phyloP scores from a whole-genome alignment of 2,329 filamentous ascomycete genomes.

The Exserohilum rostratum region DNA sequence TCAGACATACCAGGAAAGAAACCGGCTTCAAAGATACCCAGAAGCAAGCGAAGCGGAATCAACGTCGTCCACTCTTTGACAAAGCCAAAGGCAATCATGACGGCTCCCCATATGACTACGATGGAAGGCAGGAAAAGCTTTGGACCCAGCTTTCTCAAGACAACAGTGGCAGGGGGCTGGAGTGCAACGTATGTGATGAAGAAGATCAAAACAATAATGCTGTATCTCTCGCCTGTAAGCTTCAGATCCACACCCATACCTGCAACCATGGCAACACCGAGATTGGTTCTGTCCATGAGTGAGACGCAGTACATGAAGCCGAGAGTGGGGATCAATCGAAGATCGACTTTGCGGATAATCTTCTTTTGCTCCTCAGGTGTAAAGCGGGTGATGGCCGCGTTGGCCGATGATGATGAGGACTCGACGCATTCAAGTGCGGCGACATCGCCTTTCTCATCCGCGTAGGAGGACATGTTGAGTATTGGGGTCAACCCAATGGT shows the following conservation, averaged over 20 bases:
- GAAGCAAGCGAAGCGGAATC: slow-evolving; percentile 28
- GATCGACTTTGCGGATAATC: slow-evolving; percentile 41
- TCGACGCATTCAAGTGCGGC: slow-evolving; percentile 25
- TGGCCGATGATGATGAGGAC: slow-evolving; percentile 17
- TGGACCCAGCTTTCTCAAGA: slow-evolving; percentile 31
- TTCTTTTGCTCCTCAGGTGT: slow-evolving; percentile 32
- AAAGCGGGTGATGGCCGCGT: slow-evolving; percentile 25
- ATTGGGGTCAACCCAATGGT: too few species aligned
- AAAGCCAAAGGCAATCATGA: slow-evolving; percentile 34
- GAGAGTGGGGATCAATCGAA: slow-evolving; percentile 49
- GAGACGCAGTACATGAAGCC: slow-evolving; percentile 50
- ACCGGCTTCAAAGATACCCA: slow-evolving; percentile 36
- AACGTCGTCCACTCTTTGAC: slow-evolving; percentile 33
- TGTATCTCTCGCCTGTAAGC: slow-evolving; percentile 33
- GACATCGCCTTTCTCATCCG: slow-evolving; percentile 28
- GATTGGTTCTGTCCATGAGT: slow-evolving; percentile 49
- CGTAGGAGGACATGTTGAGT: slow-evolving; percentile 20
- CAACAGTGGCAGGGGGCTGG: slow-evolving; percentile 32
- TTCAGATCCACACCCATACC: slow-evolving; percentile 41
- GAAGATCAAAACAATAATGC: slow-evolving; percentile 29
- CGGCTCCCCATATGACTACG: slow-evolving; percentile 30
- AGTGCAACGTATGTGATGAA: slow-evolving; percentile 35
- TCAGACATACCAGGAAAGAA: slow-evolving; percentile 31
- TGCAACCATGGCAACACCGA: slow-evolving; percentile 44
- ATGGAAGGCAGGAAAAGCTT: slow-evolving; percentile 27